Base-by-base conservation (phyloP, 192 early-diverging fungal species). In the Coemansia sp. region DNA sequence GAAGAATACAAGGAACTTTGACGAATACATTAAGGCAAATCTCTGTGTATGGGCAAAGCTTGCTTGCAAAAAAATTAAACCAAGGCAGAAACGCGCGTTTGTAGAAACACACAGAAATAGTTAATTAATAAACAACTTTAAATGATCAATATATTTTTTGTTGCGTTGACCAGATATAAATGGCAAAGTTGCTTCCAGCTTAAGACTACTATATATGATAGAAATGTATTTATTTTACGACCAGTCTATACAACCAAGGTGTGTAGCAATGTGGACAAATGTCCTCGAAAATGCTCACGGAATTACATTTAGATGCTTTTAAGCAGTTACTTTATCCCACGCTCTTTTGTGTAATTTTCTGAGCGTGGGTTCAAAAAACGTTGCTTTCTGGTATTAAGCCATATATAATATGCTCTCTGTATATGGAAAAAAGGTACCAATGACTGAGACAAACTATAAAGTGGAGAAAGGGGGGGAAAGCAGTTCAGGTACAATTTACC, bases 201-300 rank as follows among this genome's bases (percentile, higher is more conserved):
- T 28, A 48, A 28, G n/a, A 6, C 16, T 30, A 26, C 46, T 48
- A 48, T 48, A 48, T 30, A 48, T 48, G 20, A 48, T 35, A 35
- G 10, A 23, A 15, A 6, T n/a, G 11, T 35, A 10, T 35, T 35
- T 35, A 35, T 35, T 35, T 48, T 23, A 48, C 44, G 28, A 48
- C 16, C 46, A 13, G 46, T 8, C 11, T 15, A 28, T 28, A n/a
- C 15, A 2, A 48, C n/a, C 20, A 28, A 26, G 8, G 6, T 21
- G 46, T 48, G 46, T 48, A 14, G 46, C 46, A 48, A 28, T 48
- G 21, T 48, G 46, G 33, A 28, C 20, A 21, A 48, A 23, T 48
- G 46, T 48, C 46, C 44, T 46, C 23, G 33, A 48, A 48, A n/a
- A 23, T 48, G 46, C 28, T 48, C 46, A 48, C 46, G 46, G 46